Evolutionary conservation across 2,329 filamentous ascomycete genomes (phyloP).

Genomic region (Penicillium sp.): DNA sequence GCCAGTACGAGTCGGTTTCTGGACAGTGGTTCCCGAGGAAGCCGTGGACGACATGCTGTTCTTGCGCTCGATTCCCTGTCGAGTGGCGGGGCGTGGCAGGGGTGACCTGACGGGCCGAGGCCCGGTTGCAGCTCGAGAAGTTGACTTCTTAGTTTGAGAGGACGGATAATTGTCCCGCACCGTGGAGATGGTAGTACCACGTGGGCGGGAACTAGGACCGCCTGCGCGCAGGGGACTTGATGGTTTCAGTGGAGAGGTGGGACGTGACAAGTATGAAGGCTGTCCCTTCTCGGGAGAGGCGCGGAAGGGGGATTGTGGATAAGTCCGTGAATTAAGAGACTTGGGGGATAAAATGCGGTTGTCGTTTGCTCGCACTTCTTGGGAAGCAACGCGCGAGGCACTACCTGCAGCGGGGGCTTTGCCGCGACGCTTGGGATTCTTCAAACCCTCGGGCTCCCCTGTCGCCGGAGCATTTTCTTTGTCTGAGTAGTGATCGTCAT

Average conservation of each 20-base stretch:
- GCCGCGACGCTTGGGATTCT: slow-evolving; percentile 69
- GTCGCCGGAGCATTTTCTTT: slow-evolving; percentile 67
- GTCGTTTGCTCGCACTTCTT: slow-evolving; percentile 46
- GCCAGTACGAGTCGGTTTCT: slow-evolving; percentile 30
- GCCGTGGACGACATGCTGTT: slow-evolving; percentile 38
- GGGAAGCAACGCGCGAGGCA: slow-evolving; percentile 42
- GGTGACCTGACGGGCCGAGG: slow-evolving; percentile 30
- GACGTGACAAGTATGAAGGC: slow-evolving; percentile 57
- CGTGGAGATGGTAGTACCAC: slow-evolving; percentile 26
- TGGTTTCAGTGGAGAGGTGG: slow-evolving; percentile 62
- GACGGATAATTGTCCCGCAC: slow-evolving; percentile 28
- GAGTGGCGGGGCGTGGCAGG: slow-evolving; percentile 37
- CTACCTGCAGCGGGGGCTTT: slow-evolving; percentile 40
- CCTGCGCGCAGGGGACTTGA: slow-evolving; percentile 40
- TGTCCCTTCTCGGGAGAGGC: slow-evolving; percentile 42
- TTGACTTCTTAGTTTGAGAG: slow-evolving; percentile 31
- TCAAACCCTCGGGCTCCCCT: slow-evolving; percentile 45
- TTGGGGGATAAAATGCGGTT: slow-evolving; percentile 73
- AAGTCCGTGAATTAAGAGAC: slow-evolving; percentile 73
- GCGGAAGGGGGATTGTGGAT: slow-evolving; percentile 56
- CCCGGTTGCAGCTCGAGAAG: slow-evolving; percentile 29
- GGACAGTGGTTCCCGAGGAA: slow-evolving; percentile 40
- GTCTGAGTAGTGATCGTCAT: slow-evolving; percentile 62
- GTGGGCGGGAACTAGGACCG: slow-evolving; percentile 21
- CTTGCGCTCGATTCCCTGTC: slow-evolving; percentile 36